phyloP scores from a whole-genome alignment of 2,329 filamentous ascomycete species.

The Aspergillus ochraceus region DNA sequence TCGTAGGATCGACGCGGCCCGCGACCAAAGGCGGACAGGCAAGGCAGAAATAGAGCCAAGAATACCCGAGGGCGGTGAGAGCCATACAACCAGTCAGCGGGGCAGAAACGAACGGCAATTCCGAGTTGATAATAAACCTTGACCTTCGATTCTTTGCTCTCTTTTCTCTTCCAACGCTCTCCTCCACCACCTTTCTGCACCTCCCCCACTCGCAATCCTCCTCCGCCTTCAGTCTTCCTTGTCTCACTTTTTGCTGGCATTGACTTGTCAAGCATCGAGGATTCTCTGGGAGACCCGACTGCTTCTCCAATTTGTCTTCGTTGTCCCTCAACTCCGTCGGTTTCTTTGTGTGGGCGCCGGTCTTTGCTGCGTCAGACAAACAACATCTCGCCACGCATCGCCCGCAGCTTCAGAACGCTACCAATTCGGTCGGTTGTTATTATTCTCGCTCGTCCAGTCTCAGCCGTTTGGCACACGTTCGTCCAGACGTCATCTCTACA shows the following conservation, averaged over 20 bases:
- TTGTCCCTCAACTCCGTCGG: constrained; percentile 12
- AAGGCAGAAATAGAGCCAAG: too few relatives aligned
- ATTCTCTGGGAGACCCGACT: constrained; percentile 28
- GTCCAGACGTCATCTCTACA: not conserved
- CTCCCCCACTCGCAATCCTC: constrained; percentile 24
- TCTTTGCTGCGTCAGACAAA: constrained; percentile 20
- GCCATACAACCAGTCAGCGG: too few relatives aligned
- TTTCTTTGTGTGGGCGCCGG: constrained; percentile 20
- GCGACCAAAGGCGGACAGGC: too few relatives aligned
- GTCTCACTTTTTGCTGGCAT: constrained; percentile 47
- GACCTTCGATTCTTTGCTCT: not conserved
- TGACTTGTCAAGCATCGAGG: constrained; percentile 52
- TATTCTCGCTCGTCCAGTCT: not conserved
- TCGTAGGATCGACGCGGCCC: too few relatives aligned
- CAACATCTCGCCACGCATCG: constrained; percentile 18
- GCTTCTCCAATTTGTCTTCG: constrained; percentile 14
- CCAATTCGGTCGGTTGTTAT: not conserved
- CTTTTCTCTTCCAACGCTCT: constrained; percentile 18
- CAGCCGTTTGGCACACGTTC: not conserved
- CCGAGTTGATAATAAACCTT: not conserved
- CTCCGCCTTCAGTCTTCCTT: constrained; percentile 29
- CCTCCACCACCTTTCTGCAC: constrained; percentile 22
- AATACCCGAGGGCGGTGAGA: too few relatives aligned
- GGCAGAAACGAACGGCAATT: not conserved
- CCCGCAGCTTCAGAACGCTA: constrained; percentile 1